Base-by-base conservation (phyloP, 768 basidiomycete species). In the Pleurotus tuoliensis region DNA sequence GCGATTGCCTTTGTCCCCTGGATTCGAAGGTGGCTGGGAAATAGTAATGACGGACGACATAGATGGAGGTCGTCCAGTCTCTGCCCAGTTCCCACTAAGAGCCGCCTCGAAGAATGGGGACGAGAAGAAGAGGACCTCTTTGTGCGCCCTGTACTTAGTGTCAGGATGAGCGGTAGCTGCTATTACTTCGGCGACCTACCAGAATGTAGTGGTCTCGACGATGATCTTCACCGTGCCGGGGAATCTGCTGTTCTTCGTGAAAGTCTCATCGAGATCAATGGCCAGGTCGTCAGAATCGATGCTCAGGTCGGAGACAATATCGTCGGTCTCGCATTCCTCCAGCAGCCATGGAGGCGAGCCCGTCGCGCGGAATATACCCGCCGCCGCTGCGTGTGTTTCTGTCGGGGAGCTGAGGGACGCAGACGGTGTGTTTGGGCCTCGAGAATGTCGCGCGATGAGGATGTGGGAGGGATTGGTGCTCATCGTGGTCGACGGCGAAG, bases 41-140 rank as follows among this genome's bases (percentile, higher is more conserved):
- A 94, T 89, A 18, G 92, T 92, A 65, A 92, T 88, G 30, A 92
- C 78, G 48, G 90, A 92, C 22, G 87, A 90, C 77, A 88, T 83
- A 56, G 88, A 92, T 20, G 76, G 81, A 16, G 87, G 89, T 39
- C 89, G 80, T 34, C 86, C 88, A 5, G 88, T 94, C 72, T 96
- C 94, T 11, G 90, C 89, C 94, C 94, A 96, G 64, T 90, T 83
- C 6, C 94, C 94, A 62, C 91, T 91, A 47, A 96, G 75, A 7
- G 92, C 87, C 15, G 91, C 92, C 70, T 94, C 88, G 69, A 96
- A 96, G 77, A 96, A 96, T 0, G 94, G 92, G n/a, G 92, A 94
- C 3, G 93, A 89, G 66, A 94, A 96, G 71, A 87, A 89, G 5
- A 96, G 74, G 25, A 96, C 83, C 66, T 95, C 93, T 68, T 92